phyloP scores from a whole-genome alignment of 805 yeast genomes.

The Metschnikowia continentalis region DNA sequence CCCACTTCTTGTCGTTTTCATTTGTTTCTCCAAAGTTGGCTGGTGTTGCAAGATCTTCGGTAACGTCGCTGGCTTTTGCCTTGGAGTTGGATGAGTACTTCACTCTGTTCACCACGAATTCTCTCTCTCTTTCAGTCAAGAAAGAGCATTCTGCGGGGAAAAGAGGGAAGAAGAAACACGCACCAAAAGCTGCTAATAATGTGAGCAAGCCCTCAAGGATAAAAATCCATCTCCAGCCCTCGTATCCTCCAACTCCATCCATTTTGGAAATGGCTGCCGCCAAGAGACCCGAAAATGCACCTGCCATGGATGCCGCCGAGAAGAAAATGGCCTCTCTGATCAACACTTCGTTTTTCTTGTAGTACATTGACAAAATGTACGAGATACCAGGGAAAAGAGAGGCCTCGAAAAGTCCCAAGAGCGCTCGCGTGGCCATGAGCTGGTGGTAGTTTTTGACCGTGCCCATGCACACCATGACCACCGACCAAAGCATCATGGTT shows the following conservation, averaged over 20 bases:
- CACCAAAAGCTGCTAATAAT: slow-evolving; percentile 3
- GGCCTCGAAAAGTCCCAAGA: slow-evolving; percentile 65
- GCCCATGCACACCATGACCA: slow-evolving; percentile 62
- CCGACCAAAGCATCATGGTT: slow-evolving; percentile 62
- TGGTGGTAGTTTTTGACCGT: slow-evolving; percentile 56
- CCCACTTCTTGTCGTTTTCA: slow-evolving; percentile 9
- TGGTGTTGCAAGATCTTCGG: not conserved
- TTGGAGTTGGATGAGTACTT: slow-evolving; percentile 7
- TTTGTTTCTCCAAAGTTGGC: slow-evolving; percentile 11
- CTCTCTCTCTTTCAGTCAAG: slow-evolving; percentile 12
- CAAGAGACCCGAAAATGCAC: slow-evolving; percentile 74
- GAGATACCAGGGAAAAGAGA: slow-evolving; percentile 76
- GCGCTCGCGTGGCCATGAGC: slow-evolving; percentile 57
- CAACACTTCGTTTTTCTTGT: slow-evolving; percentile 61
- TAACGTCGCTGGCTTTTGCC: not conserved
- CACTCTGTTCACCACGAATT: slow-evolving; percentile 12
- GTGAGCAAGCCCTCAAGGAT: slow-evolving; percentile 16
- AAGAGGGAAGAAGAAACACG: slow-evolving; percentile 11
- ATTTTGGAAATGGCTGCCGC: slow-evolving; percentile 61
- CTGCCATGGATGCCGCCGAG: slow-evolving; percentile 68
- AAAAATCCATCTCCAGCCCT: slow-evolving; percentile 18
- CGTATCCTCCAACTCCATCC: slow-evolving; percentile 29
- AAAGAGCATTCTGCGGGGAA: slow-evolving; percentile 11
- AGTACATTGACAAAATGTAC: slow-evolving; percentile 63
- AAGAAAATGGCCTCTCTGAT: slow-evolving; percentile 66